These are phyloP conservation scores for Nannizziopsis arthrosporioides DNA, from an alignment of 2,329 filamentous ascomycete genomes.

Conservation along the genomic window DNA sequence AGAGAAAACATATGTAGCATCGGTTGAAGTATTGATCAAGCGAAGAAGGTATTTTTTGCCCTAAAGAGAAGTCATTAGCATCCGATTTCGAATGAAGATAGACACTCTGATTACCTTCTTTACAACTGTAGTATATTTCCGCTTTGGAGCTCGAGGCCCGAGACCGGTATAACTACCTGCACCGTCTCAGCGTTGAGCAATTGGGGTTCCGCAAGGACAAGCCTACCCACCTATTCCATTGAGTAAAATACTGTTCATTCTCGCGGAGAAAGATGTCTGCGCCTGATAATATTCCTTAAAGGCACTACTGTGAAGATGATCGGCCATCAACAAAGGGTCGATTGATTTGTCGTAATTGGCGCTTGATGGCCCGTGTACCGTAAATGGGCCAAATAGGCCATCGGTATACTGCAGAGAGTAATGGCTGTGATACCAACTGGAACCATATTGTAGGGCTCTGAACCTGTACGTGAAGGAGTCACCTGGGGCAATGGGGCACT, in stretches of 20 bases:
- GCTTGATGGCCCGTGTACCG: conserved; percentile 32
- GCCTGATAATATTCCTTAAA: conserved; percentile 11
- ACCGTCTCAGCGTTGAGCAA: neutral
- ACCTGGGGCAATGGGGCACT: conserved; percentile 31
- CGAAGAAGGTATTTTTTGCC: conserved; percentile 27
- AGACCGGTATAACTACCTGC: conserved; percentile 8
- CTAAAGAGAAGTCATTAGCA: neutral
- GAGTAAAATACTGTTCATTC: conserved; percentile 18
- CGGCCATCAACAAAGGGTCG: conserved; percentile 26
- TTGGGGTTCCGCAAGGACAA: neutral
- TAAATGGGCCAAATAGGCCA: conserved; percentile 24
- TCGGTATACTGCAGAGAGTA: conserved; percentile 22
- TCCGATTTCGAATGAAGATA: neutral
- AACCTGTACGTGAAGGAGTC: conserved; percentile 26
- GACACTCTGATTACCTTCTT: conserved; percentile 1
- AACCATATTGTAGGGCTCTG: conserved; percentile 23
- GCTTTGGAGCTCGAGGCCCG: conserved; percentile 3
- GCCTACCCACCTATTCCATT: conserved; percentile 15
- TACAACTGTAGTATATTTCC: conserved; percentile 10
- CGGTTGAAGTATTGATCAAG: conserved; percentile 34
- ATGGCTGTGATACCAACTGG: conserved; percentile 27
- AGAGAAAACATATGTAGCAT: conserved; percentile 42
- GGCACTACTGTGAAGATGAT: conserved; percentile 20
- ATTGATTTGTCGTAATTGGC: conserved; percentile 30
- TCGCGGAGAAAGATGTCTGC: conserved; percentile 2